phyloP scores from a whole-genome alignment of 148 eudicot species.

The Suaeda aralocaspica region DNA sequence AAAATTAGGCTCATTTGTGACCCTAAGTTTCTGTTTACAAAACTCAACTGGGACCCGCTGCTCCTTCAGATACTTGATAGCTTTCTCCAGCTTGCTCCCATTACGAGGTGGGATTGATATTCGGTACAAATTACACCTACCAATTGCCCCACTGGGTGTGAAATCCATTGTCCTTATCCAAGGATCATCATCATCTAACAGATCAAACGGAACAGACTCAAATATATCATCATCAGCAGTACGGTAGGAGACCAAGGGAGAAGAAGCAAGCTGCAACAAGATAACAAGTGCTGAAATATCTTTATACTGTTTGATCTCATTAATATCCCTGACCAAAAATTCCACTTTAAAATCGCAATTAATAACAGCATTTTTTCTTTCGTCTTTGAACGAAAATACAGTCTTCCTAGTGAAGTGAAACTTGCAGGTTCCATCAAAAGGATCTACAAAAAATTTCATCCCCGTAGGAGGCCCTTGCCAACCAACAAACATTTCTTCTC shows the following conservation, averaged over 20 bases:
- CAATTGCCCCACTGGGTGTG: conserved; percentile 61
- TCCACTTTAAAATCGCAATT: conserved; percentile 68
- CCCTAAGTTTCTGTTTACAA: conserved; percentile 23
- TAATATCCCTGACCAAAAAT: conserved; percentile 68
- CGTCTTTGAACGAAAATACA: conserved; percentile 51
- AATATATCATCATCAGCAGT: conserved; percentile 86
- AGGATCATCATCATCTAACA: conserved; percentile 92
- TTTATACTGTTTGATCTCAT: conserved; percentile 33
- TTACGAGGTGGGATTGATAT: conserved; percentile 57
- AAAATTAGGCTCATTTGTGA: conserved; percentile 56
- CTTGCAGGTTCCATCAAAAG: conserved; percentile 65
- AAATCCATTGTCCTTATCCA: conserved; percentile 89
- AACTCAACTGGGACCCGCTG: conserved; percentile 36
- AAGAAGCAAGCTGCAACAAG: conserved; percentile 56
- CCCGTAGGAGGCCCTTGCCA: conserved; percentile 69
- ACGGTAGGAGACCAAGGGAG: conserved; percentile 66
- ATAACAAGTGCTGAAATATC: conserved; percentile 40
- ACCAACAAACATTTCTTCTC: conserved; percentile 53
- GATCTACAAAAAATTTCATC: conserved; percentile 65
- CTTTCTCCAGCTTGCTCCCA: conserved; percentile 44
- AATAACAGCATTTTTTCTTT: conserved; percentile 36
- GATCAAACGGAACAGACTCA: conserved; percentile 53
- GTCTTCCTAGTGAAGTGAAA: conserved; percentile 48
- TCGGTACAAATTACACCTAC: conserved; percentile 60
- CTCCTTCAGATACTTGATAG: conserved; percentile 44